Evolutionary conservation across 2,329 filamentous ascomycete genomes (phyloP).

Genomic region (Penicillium sp.): DNA sequence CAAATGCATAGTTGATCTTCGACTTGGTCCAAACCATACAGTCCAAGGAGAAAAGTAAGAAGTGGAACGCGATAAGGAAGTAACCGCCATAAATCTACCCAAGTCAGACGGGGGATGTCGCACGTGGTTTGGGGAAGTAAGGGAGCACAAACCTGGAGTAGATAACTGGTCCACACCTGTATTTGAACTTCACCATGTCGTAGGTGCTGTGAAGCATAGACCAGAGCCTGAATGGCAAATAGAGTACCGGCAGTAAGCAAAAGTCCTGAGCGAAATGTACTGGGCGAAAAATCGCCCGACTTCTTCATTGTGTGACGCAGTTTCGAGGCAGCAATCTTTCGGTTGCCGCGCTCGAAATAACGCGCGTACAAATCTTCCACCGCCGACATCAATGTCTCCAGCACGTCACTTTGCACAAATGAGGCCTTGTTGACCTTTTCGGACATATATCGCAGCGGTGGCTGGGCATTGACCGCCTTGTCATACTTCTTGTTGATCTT

Average conservation of each 20-base stretch:
- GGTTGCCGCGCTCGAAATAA: conserved; percentile 92
- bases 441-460: conserved; percentile 76
- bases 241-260: conserved; percentile 67
- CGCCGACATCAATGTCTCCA: conserved; percentile 74
- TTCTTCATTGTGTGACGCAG: conserved; percentile 68
- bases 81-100: conserved; percentile 84
- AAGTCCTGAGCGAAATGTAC: conserved; percentile 61
- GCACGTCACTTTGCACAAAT: conserved; percentile 84
- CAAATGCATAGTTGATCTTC: conserved; percentile 94
- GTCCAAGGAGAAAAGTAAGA: conserved; percentile 79
- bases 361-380: conserved; percentile 90
- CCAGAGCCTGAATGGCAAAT: conserved; percentile 64
- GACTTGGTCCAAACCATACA: conserved; percentile 77
- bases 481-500: conserved; percentile 99
- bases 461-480: conserved; percentile 78
- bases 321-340: conserved; percentile 85
- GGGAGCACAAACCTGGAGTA: conserved; percentile 58
- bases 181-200: conserved; percentile 50
- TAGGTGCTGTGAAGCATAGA: conserved; percentile 57
- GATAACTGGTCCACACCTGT: conserved; percentile 59
- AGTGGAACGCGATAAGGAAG: conserved; percentile 76
- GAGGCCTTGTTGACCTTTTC: conserved; percentile 87
- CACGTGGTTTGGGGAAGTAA: conserved; percentile 1
- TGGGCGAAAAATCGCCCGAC: conserved; percentile 58
- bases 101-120: conserved; percentile 22